These are phyloP conservation scores for Cystofilobasidium bisporidii DNA, from an alignment of 768 basidiomycete species.

Conservation along the genomic window DNA sequence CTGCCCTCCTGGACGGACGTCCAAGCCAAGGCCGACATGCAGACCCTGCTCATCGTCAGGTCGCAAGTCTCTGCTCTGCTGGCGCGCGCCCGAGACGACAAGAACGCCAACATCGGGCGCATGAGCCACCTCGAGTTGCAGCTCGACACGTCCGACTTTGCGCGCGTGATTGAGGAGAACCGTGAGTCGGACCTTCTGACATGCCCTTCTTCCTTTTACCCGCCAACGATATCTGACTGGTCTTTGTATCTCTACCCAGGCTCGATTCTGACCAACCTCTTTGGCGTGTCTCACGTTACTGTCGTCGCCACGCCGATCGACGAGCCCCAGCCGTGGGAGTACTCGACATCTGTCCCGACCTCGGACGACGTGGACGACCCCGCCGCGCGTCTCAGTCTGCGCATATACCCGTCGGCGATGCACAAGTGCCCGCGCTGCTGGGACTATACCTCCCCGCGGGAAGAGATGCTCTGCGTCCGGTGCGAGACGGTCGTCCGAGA, in stretches of 20 bases:
- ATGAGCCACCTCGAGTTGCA: conserved; percentile 17
- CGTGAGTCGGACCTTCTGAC: too few species aligned
- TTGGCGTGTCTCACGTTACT: conserved; percentile 66
- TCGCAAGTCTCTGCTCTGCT: conserved; percentile 55
- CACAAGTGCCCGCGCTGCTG: conserved; percentile 87
- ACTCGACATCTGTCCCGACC: conserved; percentile 1
- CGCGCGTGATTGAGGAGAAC: conserved; percentile 41
- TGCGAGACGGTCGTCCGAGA: conserved; percentile 43
- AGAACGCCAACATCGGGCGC: conserved; percentile 55
- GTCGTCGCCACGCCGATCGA: conserved; percentile 46
- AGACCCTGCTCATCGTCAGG: conserved; percentile 52
- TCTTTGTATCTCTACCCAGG: conserved; percentile 43
- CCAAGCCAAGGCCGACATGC: conserved; percentile 50
- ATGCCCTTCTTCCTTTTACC: too few species aligned
- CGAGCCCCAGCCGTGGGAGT: conserved; percentile 44
- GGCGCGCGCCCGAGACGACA: conserved; percentile 64
- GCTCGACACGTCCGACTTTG: conserved; percentile 8
- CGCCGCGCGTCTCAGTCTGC: conserved; percentile 13
- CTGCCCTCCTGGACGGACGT: conserved; percentile 54
- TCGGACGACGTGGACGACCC: conserved; percentile 46
- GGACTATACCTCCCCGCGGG: conserved; percentile 54
- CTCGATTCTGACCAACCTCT: conserved; percentile 57
- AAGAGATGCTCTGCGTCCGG: conserved; percentile 55
- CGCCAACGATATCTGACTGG: too few species aligned
- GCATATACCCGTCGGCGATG: conserved; percentile 46